Conservation (phyloP, 345 rosid genomes). For the Pistacia integerrima region DNA sequence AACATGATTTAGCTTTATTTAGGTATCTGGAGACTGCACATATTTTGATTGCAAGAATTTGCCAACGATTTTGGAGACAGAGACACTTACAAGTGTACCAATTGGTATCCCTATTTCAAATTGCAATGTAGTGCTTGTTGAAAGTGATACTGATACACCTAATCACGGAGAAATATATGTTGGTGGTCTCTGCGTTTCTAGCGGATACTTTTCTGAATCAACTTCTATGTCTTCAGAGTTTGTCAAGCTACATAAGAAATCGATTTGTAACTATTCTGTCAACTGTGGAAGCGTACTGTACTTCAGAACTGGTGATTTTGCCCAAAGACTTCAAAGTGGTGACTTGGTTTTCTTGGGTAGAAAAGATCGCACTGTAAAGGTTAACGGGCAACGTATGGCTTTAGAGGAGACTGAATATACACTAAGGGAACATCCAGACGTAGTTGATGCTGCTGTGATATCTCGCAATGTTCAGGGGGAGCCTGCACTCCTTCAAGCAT, state of each 20-base stretch:
- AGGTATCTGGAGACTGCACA: slow-evolving; percentile 96
- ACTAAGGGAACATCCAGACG: slow-evolving; percentile 54
- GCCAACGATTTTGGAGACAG: slow-evolving; percentile 68
- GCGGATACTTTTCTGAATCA: slow-evolving; percentile 56
- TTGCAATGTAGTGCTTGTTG: slow-evolving; percentile 59
- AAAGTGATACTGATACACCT: slow-evolving; percentile 41
- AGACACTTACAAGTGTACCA: slow-evolving; percentile 70
- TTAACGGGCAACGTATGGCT: slow-evolving; percentile 83
- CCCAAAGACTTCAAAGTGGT: slow-evolving; percentile 58
- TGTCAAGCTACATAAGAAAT: slow-evolving; percentile 49
- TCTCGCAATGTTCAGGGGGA: slow-evolving; percentile 41
- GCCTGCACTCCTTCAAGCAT: slow-evolving; percentile 52
- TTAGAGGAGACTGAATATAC: slow-evolving; percentile 77
- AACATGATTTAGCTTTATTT: slow-evolving; percentile 13
- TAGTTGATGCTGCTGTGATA: slow-evolving; percentile 71
- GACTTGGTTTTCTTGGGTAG: slow-evolving; percentile 85
- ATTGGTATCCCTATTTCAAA: slow-evolving; percentile 84
- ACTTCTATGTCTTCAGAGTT: slow-evolving; percentile 30
- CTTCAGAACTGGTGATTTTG: slow-evolving; percentile 92
- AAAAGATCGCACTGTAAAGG: slow-evolving; percentile 75
- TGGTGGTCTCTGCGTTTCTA: slow-evolving; percentile 69
- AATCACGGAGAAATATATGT: slow-evolving; percentile 75
- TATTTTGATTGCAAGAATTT: slow-evolving; percentile 86
- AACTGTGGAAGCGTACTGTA: slow-evolving; percentile 50
- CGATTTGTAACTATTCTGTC: slow-evolving; percentile 36